phyloP scores from a whole-genome alignment of 768 basidiomycete species.

The Rubroboletus satanas region DNA sequence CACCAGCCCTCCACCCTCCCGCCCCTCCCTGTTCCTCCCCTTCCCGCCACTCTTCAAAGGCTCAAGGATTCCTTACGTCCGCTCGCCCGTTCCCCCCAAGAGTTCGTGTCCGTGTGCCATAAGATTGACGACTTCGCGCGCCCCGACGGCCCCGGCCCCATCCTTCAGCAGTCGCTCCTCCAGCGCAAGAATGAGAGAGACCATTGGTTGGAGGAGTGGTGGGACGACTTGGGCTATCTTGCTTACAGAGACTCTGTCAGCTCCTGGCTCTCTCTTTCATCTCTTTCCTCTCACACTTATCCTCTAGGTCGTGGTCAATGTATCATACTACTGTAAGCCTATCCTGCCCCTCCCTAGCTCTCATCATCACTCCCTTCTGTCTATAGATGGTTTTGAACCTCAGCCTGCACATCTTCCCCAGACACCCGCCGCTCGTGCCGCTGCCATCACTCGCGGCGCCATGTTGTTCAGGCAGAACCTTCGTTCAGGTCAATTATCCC shows the following conservation, averaged over 20 bases:
- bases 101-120: conserved; percentile 49
- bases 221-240: conserved; percentile 84
- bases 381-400: conserved; percentile 72
- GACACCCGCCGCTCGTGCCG: conserved; percentile 62
- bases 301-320: conserved; percentile 75
- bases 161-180: conserved; percentile 64
- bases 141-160: conserved; percentile 38
- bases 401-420: conserved; percentile 60
- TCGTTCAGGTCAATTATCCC: conserved; percentile 59
- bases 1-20: conserved; percentile 57
- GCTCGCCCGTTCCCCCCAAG: conserved; percentile 60
- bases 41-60: conserved; percentile 59
- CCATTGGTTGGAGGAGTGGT: conserved; percentile 94
- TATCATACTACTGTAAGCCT: conserved; percentile 85
- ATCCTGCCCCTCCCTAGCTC: not conserved
- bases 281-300: not conserved
- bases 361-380: conserved; percentile 6
- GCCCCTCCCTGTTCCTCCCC: conserved; percentile 70
- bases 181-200: conserved; percentile 48
- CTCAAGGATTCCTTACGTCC: conserved; percentile 72
- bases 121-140: conserved; percentile 68
- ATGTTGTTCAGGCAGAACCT: conserved; percentile 72
- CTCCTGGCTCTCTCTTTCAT: not conserved
- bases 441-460: conserved; percentile 62
- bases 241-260: conserved; percentile 81